Evolutionary conservation across 306 rosid genomes (phyloP), one percentile per base, ranked within the genome.

Genomic region (Benincasa hispida): DNA sequence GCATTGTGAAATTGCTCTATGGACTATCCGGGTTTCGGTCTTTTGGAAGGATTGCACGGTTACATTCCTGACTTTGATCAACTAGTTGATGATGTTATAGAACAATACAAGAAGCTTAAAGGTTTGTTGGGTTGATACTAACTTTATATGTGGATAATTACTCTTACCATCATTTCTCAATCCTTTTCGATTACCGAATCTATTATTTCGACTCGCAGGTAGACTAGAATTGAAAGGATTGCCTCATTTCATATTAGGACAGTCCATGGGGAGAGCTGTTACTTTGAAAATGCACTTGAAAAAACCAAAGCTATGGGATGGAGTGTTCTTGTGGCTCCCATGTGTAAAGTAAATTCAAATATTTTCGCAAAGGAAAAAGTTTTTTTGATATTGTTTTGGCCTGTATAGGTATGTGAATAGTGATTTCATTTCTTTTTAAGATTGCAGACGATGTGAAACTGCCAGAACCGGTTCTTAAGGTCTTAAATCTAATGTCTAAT

Each of bases 201-300:
- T 21, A 1, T 5, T 72, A 50, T 63, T 76, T 5, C 8, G 28
- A 77, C 74, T 77, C 80, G 77, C 79, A 94, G 95, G 72, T 25
- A 87, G 85, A 75, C 90, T 96, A 70, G 93, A 92, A 81, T 67
- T 87, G 81, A 88, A 81, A 72, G 95, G 84, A 6, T 84, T 94
- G 85, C 96, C 92, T 28, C 78, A 50, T 39, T 88, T 91, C 80
- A 77, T 94, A 76, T 60, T 94, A 63, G 98, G 98, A 56, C 96
- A 91, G 85, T 94, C 97, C 72, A 90, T 94, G 98, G 91, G 97
- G 24, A 97, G 97, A 77, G 97, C 97, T 22, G 85, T 94, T 85
- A 86, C 96, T 75, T 93, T 94, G 60, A 94, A 91, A 80, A 84
- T 74, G 74, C 98, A 91, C 86, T 84, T 91, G 77, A 94, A 88